phyloP scores from a whole-genome alignment of 2,329 filamentous ascomycete species.

The Xylaria sp. region DNA sequence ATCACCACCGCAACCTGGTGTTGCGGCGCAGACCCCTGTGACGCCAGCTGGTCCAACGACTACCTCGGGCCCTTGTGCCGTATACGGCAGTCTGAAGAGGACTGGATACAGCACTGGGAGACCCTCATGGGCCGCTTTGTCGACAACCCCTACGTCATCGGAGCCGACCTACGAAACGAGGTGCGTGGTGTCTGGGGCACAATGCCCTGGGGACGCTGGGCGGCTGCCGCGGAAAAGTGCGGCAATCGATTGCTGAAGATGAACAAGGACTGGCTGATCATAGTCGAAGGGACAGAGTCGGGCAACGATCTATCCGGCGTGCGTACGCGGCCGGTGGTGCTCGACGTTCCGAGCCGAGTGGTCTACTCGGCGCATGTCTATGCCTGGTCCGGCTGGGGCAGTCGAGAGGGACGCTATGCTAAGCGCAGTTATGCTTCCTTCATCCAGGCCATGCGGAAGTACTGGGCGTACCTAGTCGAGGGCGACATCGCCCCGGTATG shows the following conservation, averaged over 20 bases:
- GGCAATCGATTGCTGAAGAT: constrained; percentile 69
- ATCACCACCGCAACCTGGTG: constrained; percentile 76
- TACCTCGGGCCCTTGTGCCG: constrained; percentile 69
- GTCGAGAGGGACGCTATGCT: constrained; percentile 66
- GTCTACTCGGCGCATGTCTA: constrained; percentile 78
- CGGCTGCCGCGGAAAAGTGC: constrained; percentile 69
- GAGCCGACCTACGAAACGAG: constrained; percentile 75
- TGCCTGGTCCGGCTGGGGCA: constrained; percentile 76
- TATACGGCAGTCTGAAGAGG: constrained; percentile 70
- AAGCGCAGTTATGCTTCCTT: constrained; percentile 72
- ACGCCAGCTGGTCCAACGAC: constrained; percentile 73
- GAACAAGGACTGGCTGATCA: constrained; percentile 71
- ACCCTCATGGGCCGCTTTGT: constrained; percentile 68
- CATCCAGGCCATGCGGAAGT: constrained; percentile 67
- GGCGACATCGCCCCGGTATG: constrained; percentile 69
- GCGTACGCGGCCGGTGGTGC: constrained; percentile 63
- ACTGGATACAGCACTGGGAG: constrained; percentile 75
- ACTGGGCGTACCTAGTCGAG: constrained; percentile 73
- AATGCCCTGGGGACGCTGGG: constrained; percentile 73
- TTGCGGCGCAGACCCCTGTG: constrained; percentile 74
- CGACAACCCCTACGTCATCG: constrained; percentile 70
- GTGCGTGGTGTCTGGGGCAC: constrained; percentile 75
- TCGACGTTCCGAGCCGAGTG: constrained; percentile 64
- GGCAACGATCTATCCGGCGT: constrained; percentile 72
- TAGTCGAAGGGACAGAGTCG: constrained; percentile 75